Base-by-base conservation (phyloP, 2,329 filamentous ascomycete species). In the Cladophialophora immunda region DNA sequence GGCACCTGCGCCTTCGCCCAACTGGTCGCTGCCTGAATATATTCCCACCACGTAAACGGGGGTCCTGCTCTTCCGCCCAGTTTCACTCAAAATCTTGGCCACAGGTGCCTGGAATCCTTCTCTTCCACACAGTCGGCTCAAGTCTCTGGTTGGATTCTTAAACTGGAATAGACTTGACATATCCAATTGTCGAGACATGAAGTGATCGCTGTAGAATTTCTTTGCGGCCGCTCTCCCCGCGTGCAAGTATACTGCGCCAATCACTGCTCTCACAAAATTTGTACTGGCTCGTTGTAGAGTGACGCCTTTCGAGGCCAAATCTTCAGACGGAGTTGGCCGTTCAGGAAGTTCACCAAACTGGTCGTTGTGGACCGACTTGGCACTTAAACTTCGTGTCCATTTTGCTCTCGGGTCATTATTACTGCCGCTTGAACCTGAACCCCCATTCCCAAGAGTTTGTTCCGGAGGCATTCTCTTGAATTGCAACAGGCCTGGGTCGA, bases 31-130 rank as follows among this genome's bases (percentile, higher is more conserved):
- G 59, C 94, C 95, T 72, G 92, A 96, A 82, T 91, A 99, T 68
- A 99, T 94, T 66, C 94, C 95, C 15, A 99, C 94, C 32, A 97
- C 89, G 75, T 90, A 98, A 17, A 99, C 95, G 17, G 95, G 94
- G 66, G 92, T 92, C 77, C 91, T 88, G 74, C 91, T 95, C 72
- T 86, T 79, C 66, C 95, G 89, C 77, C 95, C 95, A 3, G 95
- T 98, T 83, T 99, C 95, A 74, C 90, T 92, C 73, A 97, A 86
- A 62, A 99, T 86, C 65, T 94, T 88, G 17, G 95, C 95, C 29
- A 97, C 87, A 0, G 95, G 95, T 8, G 88, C 79, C 73, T 96
- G 92, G 79, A 98, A 98, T 70, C 91, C 90, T 82, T 99, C 95
- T 68, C 95, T 86, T 5, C 89, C 89, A 81, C 95, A 99, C 52